phyloP scores from a whole-genome alignment of 176 grass and related monocot species.

The Musa troglodytarum region DNA sequence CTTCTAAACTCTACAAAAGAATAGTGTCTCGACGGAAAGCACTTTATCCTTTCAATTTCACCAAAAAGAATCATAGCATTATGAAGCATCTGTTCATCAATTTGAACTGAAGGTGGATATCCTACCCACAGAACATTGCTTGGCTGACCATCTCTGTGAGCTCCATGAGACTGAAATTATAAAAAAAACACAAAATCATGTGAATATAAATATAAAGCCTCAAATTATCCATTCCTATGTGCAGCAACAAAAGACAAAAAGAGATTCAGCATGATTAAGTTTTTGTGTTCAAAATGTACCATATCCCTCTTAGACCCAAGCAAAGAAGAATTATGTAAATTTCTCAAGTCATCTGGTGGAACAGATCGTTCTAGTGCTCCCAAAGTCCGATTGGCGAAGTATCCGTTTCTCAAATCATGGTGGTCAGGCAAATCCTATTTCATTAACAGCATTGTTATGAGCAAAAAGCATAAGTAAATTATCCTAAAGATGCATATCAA shows the following conservation, averaged over 20 bases:
- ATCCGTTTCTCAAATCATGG: slow-evolving; percentile 1
- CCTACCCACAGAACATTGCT: slow-evolving; percentile 87
- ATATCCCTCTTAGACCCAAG: slow-evolving; percentile 19
- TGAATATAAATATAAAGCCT: background rate
- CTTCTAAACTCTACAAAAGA: slow-evolving; percentile 86
- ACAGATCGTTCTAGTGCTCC: slow-evolving; percentile 2
- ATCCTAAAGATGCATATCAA: background rate
- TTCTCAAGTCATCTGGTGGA: slow-evolving; percentile 30
- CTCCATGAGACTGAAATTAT: slow-evolving; percentile 34
- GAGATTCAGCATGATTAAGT: background rate
- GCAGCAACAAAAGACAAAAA: slow-evolving; percentile 13
- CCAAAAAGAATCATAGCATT: slow-evolving; percentile 77
- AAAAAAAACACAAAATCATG: slow-evolving; percentile 14
- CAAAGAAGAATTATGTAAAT: slow-evolving; percentile 31
- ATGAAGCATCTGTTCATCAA: slow-evolving; percentile 61
- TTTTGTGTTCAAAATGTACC: slow-evolving; percentile 14
- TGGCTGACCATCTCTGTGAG: slow-evolving; percentile 39
- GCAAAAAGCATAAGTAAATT: background rate
- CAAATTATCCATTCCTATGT: background rate
- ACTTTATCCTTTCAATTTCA: slow-evolving; percentile 58
- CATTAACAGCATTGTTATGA: slow-evolving; percentile 14
- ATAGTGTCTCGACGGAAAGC: slow-evolving; percentile 60
- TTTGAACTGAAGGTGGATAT: slow-evolving; percentile 56
- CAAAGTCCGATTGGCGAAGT: slow-evolving; percentile 27
- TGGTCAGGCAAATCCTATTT: slow-evolving; percentile 45